Conservation (phyloP, 371 early-diverging fungal genomes). For the Cokeromyces recurvatus region DNA sequence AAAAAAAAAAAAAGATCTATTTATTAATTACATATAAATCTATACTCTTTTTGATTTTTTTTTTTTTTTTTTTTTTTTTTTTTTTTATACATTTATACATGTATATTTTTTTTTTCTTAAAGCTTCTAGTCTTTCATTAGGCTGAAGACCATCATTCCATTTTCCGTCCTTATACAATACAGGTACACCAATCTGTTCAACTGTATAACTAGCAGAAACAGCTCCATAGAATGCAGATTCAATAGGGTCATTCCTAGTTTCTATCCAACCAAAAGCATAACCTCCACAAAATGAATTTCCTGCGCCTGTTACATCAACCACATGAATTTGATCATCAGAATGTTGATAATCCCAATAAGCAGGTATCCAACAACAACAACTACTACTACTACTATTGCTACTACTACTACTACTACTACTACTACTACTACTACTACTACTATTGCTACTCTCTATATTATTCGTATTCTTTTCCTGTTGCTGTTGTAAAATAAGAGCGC, state of each 20-base stretch:
- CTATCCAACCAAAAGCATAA: constrained; percentile 26
- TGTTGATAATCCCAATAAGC: constrained; percentile 27
- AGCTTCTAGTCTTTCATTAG: constrained; percentile 16
- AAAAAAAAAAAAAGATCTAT: not conserved
- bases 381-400: not conserved
- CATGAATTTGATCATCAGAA: constrained; percentile 3
- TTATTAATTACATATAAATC: too few species aligned
- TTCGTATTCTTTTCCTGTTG: too few species aligned
- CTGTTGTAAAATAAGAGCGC: constrained; percentile 13
- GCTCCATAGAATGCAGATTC: constrained; percentile 34
- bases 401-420: not conserved
- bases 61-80: too few species aligned
- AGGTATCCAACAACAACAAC: constrained; percentile 22
- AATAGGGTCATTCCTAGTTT: constrained; percentile 21
- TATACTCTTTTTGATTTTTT: too few species aligned
- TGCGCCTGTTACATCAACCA: constrained; percentile 45
- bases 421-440: too few species aligned
- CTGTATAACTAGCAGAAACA: constrained; percentile 37
- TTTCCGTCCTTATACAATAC: not conserved
- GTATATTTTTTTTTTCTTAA: constrained; percentile 9
- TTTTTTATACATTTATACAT: not conserved
- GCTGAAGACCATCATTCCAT: constrained; percentile 31
- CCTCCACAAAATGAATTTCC: constrained; percentile 50
- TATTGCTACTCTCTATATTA: too few species aligned
- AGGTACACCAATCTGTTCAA: constrained; percentile 45